Conservation (phyloP, 2,329 filamentous ascomycete genomes). For the Thermochaetoides dissita region DNA sequence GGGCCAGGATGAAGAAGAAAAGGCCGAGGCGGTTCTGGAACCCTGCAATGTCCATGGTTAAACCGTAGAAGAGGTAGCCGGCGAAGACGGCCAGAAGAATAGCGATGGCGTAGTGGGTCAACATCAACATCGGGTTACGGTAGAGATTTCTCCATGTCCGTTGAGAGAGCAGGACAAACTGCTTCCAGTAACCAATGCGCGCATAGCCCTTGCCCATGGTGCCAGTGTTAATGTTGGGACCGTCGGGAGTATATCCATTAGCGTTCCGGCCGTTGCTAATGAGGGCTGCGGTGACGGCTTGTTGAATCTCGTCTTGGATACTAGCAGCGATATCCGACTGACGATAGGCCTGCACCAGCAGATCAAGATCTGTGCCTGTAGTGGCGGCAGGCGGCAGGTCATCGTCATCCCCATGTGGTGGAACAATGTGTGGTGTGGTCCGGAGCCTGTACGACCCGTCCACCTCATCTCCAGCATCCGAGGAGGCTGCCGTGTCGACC, state of each 20-base stretch:
- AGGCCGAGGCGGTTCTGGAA: slow-evolving; percentile 96
- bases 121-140: slow-evolving; percentile 93
- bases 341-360: slow-evolving; percentile 61
- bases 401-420: slow-evolving; percentile 55
- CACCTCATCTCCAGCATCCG: slow-evolving; percentile 38
- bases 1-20: slow-evolving; percentile 91
- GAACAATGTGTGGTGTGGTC: slow-evolving; percentile 26
- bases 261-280: slow-evolving; percentile 52
- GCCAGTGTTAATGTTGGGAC: slow-evolving; percentile 36
- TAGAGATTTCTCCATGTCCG: slow-evolving; percentile 97
- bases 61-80: slow-evolving; percentile 88
- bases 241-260: slow-evolving; percentile 34
- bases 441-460: slow-evolving; percentile 36
- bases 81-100: slow-evolving; percentile 89
- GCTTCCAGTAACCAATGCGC: slow-evolving; percentile 62
- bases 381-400: slow-evolving; percentile 45
- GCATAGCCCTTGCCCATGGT: slow-evolving; percentile 66
- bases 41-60: slow-evolving; percentile 89
- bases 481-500: slow-evolving; percentile 48
- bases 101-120: slow-evolving; percentile 94
- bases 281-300: slow-evolving; percentile 50
- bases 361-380: slow-evolving; percentile 64
- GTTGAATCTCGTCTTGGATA: slow-evolving; percentile 65
- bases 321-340: slow-evolving; percentile 62
- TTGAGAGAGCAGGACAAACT: slow-evolving; percentile 79